phyloP scores from a whole-genome alignment of 805 yeast species.

The Candida silvatica region DNA sequence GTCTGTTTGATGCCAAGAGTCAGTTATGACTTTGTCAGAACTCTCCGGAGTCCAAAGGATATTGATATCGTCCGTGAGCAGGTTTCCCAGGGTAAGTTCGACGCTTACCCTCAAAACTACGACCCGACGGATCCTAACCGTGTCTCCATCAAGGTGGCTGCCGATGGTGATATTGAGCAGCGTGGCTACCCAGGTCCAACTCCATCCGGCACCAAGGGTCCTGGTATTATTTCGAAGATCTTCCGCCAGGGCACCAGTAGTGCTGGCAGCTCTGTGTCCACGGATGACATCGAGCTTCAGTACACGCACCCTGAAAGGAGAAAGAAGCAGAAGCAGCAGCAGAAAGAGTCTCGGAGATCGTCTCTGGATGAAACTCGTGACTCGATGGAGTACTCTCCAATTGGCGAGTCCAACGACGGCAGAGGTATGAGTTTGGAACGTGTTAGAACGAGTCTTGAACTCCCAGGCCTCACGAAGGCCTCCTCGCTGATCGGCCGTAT shows the following conservation, averaged over 20 bases:
- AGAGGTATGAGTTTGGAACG: conserved; percentile 16
- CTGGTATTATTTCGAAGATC: conserved; percentile 26
- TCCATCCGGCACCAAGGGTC: conserved; percentile 15
- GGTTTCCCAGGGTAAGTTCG: conserved; percentile 57
- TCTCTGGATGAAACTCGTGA: conserved; percentile 20
- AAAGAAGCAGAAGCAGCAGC: not conserved
- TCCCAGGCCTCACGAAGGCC: conserved; percentile 29
- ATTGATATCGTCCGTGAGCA: conserved; percentile 69
- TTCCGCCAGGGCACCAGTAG: conserved; percentile 24
- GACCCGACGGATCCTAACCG: conserved; percentile 79
- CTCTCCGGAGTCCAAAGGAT: conserved; percentile 53
- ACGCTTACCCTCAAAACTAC: conserved; percentile 54
- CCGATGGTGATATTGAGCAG: not conserved
- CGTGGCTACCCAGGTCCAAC: not conserved
- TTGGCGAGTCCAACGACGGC: conserved; percentile 13
- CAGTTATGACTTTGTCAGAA: conserved; percentile 45
- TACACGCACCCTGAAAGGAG: conserved; percentile 10
- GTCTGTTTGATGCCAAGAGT: conserved; percentile 63
- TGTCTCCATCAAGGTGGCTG: conserved; percentile 20
- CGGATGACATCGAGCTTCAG: conserved; percentile 46
- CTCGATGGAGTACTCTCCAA: conserved; percentile 7
- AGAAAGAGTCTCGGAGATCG: not conserved
- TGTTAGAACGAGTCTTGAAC: conserved; percentile 29
- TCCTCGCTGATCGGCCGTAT: conserved; percentile 23
- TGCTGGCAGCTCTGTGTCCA: conserved; percentile 29